These are phyloP conservation scores for Chytridium lagenaria DNA, from an alignment of 371 early-diverging fungal genomes.

Conservation along the genomic window DNA sequence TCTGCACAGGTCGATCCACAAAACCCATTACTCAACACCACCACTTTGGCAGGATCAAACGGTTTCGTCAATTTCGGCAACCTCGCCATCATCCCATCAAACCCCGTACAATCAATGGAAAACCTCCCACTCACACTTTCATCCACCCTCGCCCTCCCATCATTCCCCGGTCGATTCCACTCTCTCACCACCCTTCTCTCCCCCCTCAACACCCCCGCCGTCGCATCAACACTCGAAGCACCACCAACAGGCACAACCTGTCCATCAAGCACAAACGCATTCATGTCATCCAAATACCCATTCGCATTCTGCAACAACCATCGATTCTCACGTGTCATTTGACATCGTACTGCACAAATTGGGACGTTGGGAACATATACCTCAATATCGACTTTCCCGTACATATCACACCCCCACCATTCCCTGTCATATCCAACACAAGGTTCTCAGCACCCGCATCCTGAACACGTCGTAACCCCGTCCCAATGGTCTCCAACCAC, in stretches of 20 bases:
- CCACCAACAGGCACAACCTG: neutral
- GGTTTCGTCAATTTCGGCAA: neutral
- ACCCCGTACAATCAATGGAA: neutral
- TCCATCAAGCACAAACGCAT: neutral
- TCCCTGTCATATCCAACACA: slow-evolving; percentile 38
- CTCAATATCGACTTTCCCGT: slow-evolving; percentile 12
- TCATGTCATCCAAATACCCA: neutral
- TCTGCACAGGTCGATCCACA: slow-evolving; percentile 48
- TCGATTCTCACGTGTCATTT: neutral
- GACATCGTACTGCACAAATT: slow-evolving; percentile 19
- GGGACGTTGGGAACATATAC: slow-evolving; percentile 14
- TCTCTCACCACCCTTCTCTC: neutral
- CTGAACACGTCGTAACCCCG: slow-evolving; percentile 31
- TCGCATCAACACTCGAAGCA: neutral
- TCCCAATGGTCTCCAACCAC: slow-evolving; percentile 18
- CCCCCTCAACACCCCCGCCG: neutral
- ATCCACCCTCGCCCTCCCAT: neutral
- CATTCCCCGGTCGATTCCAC: neutral
- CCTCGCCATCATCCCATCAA: neutral
- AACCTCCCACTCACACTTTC: neutral
- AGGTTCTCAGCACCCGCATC: slow-evolving; percentile 33
- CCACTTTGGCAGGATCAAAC: slow-evolving; percentile 17
- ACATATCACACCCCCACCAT: slow-evolving; percentile 41
- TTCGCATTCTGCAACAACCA: slow-evolving; percentile 1
- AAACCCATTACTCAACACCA: slow-evolving; percentile 41